phyloP scores from a whole-genome alignment of 2,329 filamentous ascomycete species.

The Thielaviopsis populi region DNA sequence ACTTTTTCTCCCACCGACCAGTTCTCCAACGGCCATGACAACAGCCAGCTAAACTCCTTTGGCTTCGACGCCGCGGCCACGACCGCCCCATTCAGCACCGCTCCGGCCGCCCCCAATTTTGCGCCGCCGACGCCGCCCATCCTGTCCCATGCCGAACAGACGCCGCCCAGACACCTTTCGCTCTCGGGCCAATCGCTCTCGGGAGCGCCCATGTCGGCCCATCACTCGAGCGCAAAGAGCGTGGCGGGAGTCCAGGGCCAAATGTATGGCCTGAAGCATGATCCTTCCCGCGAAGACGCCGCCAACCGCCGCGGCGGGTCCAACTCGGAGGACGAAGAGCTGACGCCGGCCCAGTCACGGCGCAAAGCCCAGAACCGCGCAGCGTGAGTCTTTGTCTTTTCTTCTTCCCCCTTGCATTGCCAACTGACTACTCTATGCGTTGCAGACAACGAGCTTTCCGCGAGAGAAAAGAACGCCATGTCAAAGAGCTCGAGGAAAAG shows the following conservation, averaged over 20 bases:
- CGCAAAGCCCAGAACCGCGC: slow-evolving; percentile 47
- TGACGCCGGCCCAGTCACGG: slow-evolving; percentile 43
- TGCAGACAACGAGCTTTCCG: slow-evolving; percentile 83
- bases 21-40: not conserved
- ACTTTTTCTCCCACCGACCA: slow-evolving; percentile 2
- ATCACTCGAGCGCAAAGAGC: not conserved
- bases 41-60: not conserved
- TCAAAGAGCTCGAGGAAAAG: slow-evolving; percentile 77
- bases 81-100: not conserved
- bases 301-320: slow-evolving; percentile 19
- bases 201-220: not conserved
- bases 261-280: slow-evolving; percentile 24
- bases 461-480: slow-evolving; percentile 86
- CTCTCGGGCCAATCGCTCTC: not conserved
- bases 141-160: slow-evolving; percentile 15
- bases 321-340: slow-evolving; percentile 41
- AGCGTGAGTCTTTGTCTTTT: slow-evolving; percentile 33
- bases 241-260: slow-evolving; percentile 15
- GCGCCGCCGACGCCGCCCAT: slow-evolving; percentile 13
- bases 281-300: slow-evolving; percentile 26
- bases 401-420: not conserved
- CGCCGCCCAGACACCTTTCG: slow-evolving; percentile 6
- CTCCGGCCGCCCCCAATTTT: not conserved
- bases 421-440: not conserved
- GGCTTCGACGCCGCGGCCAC: slow-evolving; percentile 4